These are phyloP conservation scores for Physocladia obscura DNA, from an alignment of 192 early-diverging fungal species.

Conservation along the genomic window DNA sequence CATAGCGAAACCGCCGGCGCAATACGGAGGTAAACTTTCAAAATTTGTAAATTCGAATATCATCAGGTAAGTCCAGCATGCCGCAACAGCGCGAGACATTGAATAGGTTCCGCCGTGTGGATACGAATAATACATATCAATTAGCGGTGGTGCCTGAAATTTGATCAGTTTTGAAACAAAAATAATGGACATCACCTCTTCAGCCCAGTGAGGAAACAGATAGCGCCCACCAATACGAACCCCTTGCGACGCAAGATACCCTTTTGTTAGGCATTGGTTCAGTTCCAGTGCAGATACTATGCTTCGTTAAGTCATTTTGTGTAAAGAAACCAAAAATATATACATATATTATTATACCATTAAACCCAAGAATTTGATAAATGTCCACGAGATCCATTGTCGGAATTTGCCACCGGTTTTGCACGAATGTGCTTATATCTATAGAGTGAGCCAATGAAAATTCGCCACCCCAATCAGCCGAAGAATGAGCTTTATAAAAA, in stretches of 20 bases:
- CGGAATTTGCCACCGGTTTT: constrained; percentile 59
- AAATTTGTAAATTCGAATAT: neutral
- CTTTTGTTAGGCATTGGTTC: constrained; percentile 59
- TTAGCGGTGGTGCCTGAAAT: constrained; percentile 68
- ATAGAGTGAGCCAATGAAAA: constrained; percentile 54
- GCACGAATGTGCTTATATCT: neutral
- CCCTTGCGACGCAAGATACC: constrained; percentile 58
- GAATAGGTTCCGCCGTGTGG: constrained; percentile 72
- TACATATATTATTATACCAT: constrained; percentile 26
- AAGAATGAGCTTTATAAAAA: constrained; percentile 49
- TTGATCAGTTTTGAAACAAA: neutral
- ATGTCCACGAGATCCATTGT: constrained; percentile 64
- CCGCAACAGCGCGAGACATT: constrained; percentile 12
- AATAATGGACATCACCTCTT: constrained; percentile 38
- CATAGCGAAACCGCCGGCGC: neutral
- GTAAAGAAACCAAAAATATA: constrained; percentile 1
- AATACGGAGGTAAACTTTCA: neutral
- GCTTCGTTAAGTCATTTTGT: neutral
- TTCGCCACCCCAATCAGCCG: constrained; percentile 68
- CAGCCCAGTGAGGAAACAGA: constrained; percentile 57
- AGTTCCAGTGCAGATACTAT: constrained; percentile 28
- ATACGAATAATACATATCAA: constrained; percentile 70
- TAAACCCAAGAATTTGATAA: constrained; percentile 51
- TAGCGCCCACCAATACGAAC: constrained; percentile 57
- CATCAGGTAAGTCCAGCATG: constrained; percentile 11